phyloP scores from a whole-genome alignment of 352 stramenopile genomes.

The Achlya hypogyna region DNA sequence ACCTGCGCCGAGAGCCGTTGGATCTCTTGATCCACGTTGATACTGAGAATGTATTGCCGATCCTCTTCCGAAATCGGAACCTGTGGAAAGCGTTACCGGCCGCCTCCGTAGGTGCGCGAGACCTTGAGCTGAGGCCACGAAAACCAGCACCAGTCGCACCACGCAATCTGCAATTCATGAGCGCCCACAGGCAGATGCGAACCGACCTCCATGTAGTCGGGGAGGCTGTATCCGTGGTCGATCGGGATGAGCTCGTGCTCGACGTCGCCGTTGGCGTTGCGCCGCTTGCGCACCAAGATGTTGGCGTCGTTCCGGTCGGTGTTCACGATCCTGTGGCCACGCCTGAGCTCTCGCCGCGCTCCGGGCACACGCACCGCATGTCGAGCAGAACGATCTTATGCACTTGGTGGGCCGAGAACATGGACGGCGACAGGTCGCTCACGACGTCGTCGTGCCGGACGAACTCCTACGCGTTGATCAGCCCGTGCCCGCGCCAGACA shows the following conservation, averaged over 20 bases:
- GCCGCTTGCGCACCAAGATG: constrained; percentile 88
- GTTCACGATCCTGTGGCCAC: constrained; percentile 76
- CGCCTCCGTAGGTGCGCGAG: background rate
- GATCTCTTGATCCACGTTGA: constrained; percentile 49
- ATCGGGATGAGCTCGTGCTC: constrained; percentile 97
- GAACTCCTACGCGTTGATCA: constrained; percentile 56
- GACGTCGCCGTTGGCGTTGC: constrained; percentile 34
- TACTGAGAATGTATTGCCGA: constrained; percentile 46
- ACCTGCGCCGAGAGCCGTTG: constrained; percentile 57
- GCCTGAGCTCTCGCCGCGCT: background rate
- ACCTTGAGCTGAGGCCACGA: constrained; percentile 90
- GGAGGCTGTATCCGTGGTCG: constrained; percentile 97
- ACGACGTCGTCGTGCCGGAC: constrained; percentile 91
- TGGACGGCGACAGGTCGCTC: constrained; percentile 88
- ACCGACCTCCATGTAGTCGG: constrained; percentile 82
- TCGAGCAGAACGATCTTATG: constrained; percentile 99
- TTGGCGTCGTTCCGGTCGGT: constrained; percentile 97
- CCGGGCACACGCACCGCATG: constrained; percentile 61
- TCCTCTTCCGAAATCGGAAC: constrained; percentile 55
- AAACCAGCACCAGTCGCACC: constrained; percentile 98
- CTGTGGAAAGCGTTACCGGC: constrained; percentile 26
- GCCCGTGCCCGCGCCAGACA: background rate
- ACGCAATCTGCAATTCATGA: constrained; percentile 64
- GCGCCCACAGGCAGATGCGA: background rate
- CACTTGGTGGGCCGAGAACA: constrained; percentile 87